Evolutionary conservation across 2,329 filamentous ascomycete genomes (phyloP), one percentile per base, ranked within the genome.

Genomic region (Tolypocladium tropicale): DNA sequence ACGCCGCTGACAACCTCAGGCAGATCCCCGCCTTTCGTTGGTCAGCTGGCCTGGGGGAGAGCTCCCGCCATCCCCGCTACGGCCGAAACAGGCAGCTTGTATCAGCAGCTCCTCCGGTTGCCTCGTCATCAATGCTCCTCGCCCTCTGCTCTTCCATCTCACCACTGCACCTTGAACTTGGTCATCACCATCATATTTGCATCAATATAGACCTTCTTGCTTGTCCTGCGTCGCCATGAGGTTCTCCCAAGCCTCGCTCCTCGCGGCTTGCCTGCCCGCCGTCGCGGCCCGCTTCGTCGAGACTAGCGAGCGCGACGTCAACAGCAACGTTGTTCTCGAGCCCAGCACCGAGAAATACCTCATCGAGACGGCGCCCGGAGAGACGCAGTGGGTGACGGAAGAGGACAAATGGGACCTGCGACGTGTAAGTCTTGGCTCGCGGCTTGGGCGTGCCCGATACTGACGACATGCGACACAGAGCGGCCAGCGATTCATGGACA

Each of bases 321-420:
- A 53, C 52, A 21, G 23, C 63, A 75, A 76, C 60, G 72, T 82
- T 59, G 71, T 78, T 57, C 74, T 83, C 56, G 70, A 74, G 39
- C 70, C 77, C 46, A 61, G 61, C 51, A 62, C 65, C 36, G 65
- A 69, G 58, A 61, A 62, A 63, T 94, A 81, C 70, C 78, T 95
- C 51, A 85, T 99, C 60, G 92, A 97, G 76, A 78, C 94, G 30
- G 81, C 83, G n/a, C 90, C 90, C 4, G 90, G 89, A 56, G 80
- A 93, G 68, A 92, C 86, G 28, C 77, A 81, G 78, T 94, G 89
- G 88, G 86, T 96, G 34, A 95, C 90, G 0, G 93, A 97, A 66
- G 89, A 96, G 37, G 85, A 96, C 75, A 99, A 97, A 74, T 96
- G 93, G 91, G 85, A 86, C 71, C 76, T 97, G 61, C 86, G 88